phyloP scores from a whole-genome alignment of 2,329 filamentous ascomycete species.

The Talaromyces verruculosus region DNA sequence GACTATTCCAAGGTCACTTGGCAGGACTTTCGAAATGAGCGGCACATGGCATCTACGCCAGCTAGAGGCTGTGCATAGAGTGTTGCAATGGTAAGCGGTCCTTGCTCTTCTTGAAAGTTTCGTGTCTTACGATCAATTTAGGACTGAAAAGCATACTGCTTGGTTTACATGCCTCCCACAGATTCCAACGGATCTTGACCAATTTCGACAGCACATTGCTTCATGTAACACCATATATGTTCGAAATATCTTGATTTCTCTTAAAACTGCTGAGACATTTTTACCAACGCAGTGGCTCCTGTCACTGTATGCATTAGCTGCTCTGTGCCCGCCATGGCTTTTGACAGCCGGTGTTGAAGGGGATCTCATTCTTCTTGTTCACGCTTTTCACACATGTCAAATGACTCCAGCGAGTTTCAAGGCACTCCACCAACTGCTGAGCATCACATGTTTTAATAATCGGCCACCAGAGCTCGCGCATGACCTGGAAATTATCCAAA shows the following conservation, averaged over 20 bases:
- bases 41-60: not conserved
- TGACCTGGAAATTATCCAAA: not conserved
- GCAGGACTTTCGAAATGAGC: not conserved
- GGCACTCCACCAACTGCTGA: not conserved
- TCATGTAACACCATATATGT: not conserved
- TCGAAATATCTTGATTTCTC: not conserved
- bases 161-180: too few species aligned
- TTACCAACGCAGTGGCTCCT: not conserved
- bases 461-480: not conserved
- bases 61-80: not conserved
- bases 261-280: not conserved
- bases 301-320: not conserved
- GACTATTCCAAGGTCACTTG: not conserved
- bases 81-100: not conserved
- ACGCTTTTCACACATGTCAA: not conserved
- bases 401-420: constrained; percentile 5
- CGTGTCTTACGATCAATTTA: too few species aligned
- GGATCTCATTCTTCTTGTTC: constrained; percentile 1
- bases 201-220: not conserved
- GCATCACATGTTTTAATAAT: not conserved
- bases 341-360: not conserved
- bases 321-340: not conserved
- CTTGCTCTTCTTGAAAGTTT: too few species aligned
- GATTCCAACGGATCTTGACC: too few species aligned
- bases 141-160: too few species aligned